Conservation (phyloP, 495 filamentous ascomycete genomes). For the Lentithecium fluviatile region DNA sequence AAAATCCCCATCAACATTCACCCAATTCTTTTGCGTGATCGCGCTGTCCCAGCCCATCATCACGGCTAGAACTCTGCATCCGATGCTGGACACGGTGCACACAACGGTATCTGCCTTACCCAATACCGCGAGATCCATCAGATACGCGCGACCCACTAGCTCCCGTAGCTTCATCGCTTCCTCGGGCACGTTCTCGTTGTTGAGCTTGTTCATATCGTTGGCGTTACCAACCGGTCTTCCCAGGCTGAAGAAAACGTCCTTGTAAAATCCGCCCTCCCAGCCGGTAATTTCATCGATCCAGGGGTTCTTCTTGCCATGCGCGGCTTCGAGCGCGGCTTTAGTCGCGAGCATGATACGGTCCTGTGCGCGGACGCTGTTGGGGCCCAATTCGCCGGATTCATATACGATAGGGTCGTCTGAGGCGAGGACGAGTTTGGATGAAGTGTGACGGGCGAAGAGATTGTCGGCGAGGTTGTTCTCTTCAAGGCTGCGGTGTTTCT, state of each 20-base stretch:
- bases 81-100: constrained; percentile 64
- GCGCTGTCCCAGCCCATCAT: constrained; percentile 77
- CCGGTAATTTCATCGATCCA: constrained; percentile 66
- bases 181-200: constrained; percentile 44
- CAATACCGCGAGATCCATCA: constrained; percentile 68
- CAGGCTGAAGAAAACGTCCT: constrained; percentile 66
- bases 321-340: constrained; percentile 51
- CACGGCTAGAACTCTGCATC: constrained; percentile 68
- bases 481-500: constrained; percentile 12
- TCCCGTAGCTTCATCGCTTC: constrained; percentile 58
- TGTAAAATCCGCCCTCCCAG: constrained; percentile 75
- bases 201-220: constrained; percentile 19
- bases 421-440: constrained; percentile 55
- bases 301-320: constrained; percentile 45
- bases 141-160: constrained; percentile 66
- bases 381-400: constrained; percentile 52
- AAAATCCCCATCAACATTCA: constrained; percentile 69
- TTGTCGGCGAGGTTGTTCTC: neutral
- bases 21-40: constrained; percentile 57
- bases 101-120: constrained; percentile 61
- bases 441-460: constrained; percentile 14
- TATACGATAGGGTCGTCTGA: constrained; percentile 73
- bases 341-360: constrained; percentile 64
- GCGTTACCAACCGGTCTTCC: constrained; percentile 48
- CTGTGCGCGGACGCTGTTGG: constrained; percentile 54